Base-by-base conservation (phyloP, 805 yeast species). In the Candida ovalis region DNA sequence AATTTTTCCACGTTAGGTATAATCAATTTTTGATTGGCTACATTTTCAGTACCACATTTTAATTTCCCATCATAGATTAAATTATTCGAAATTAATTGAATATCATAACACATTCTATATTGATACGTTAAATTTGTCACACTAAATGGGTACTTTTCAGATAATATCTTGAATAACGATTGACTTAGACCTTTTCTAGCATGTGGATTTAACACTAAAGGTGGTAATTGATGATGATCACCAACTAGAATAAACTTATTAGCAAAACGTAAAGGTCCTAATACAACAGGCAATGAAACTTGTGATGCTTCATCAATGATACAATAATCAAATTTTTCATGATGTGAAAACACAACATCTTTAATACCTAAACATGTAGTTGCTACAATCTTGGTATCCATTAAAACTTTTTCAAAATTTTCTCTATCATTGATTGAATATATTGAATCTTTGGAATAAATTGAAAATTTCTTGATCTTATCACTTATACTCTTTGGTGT, bases 271-370 rank as follows among this genome's bases (percentile, higher is more conserved):
- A 94, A 64, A 0, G 99, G 98, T 0, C 98, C 99, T 25, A 94
- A 65, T 56, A 95, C 86, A 5, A 88, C 75, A 0, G 99, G 99
- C 75, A 92, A 74, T 0, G 97, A 85, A 0, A 92, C 87, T 61
- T 94, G 99, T 1, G 97, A 90, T 0, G 98, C 98, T 64, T 94
- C 99, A 64, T 94, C 99, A 40, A 94, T 77, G 38, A 94, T 90
- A 61, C 97, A 95, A 61, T 87, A 92, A 60, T 94, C 99, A 66
- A 94, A 94, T 15, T 70, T 74, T 30, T 58, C 72, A 58, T 76
- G 68, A 45, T 74, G 66, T 19, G 63, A 71, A 57, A 90, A 84
- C 2, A 82, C 64, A 61, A 82, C 73, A 60, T 84, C 88, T 32
- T 69, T 74, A 17, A 89, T 76, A 0, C 96, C 91, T 40, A 92